Base-by-base conservation (phyloP, 2,329 filamentous ascomycete species). In the Teratosphaeria gauchensis region DNA sequence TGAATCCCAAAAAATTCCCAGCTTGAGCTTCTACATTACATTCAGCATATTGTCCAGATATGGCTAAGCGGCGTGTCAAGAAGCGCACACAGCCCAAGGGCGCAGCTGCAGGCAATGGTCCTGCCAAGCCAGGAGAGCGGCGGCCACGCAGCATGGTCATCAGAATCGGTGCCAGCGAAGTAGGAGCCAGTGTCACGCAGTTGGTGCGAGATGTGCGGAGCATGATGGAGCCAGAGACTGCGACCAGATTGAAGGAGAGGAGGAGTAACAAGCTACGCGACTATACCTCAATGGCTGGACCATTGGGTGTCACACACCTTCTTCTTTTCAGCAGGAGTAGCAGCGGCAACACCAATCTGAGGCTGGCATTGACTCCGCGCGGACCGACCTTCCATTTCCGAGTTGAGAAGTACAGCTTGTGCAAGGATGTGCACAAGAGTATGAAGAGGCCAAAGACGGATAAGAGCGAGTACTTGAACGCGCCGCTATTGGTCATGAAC, bases 91-190 rank as follows among this genome's bases (percentile, higher is more conserved):
- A 96, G 74, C 75, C 86, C 57, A 85, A 86, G 61, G 83, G 86
- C 55, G 81, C 79, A 62, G 82, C 82, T 67, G 78, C 68, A 66
- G 71, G 71, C 55, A 81, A 82, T 63, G 77, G 80, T 51, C 81
- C 83, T 59, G 57, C 60, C 11, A 82, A 84, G 59, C 82, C 85
- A 28, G 80, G 78, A 60, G 79, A 82, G 56, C 84, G 85, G 64
- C 82, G 85, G 56, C 94, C 94, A 35, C 96, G 96, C 81, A 95
- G 88, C 73, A 96, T 99, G 92, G 92, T 99, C 59, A 96, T 99
- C 74, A 89, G 94, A 66, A 92, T 96, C 69, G 94, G 94, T 68
- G 92, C 92, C 67, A 89, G 91, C 68, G 90, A 96, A 72, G 90
- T 99, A 56, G 94, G 94, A 59, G 84, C 90, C 60, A 95, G 89